Base-by-base conservation (phyloP, 768 basidiomycete species). In the Trametes meyenii region DNA sequence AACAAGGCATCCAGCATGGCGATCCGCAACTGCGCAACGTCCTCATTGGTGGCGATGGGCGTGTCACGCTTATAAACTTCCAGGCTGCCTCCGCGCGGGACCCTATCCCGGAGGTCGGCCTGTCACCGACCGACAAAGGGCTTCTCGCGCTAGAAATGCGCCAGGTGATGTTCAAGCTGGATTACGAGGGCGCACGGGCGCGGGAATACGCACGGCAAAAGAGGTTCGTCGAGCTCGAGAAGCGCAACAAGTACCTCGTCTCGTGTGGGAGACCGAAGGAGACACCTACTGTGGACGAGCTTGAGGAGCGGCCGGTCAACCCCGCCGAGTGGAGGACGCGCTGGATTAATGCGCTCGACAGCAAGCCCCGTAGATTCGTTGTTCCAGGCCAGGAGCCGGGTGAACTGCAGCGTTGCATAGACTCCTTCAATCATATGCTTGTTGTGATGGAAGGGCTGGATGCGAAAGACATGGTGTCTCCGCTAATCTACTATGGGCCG, bases 1-100 rank as follows among this genome's bases (percentile, higher is more conserved):
- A 66, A 55, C 14, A 53, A 48, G 72, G 79, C 62, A 64, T 78
- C 62, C 36, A 78, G 55, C 68, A 75, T 57, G 72, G 70, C 33
- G 55, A 72, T 59, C 65, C 68, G 5, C 67, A 74, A 49, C 69
- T 71, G 49, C 66, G 65, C 23, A 54, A 66, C 53, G 67, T 70
- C 33, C 61, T 69, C 51, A 64, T 71, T 42, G 62, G 66, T 12
- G 70, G 48, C n/a, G 68, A 70, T 50, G 64, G 60, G 50, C 75
- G 74, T 40, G 79, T 86, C 26, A 82, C 77, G 45, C 73, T 87
- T 51, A 80, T 83, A 65, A 81, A 87, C 70, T 86, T 87, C 69
- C 78, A 83, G 43, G 71, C 74, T 46, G 78, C 77, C 60, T 68
- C 72, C 40, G 73, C 74, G 8, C 54, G 62, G 2, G 61, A 61